Evolutionary conservation across 192 early-diverging fungal genomes (phyloP).

Genomic region (Umbelopsis sp.): DNA sequence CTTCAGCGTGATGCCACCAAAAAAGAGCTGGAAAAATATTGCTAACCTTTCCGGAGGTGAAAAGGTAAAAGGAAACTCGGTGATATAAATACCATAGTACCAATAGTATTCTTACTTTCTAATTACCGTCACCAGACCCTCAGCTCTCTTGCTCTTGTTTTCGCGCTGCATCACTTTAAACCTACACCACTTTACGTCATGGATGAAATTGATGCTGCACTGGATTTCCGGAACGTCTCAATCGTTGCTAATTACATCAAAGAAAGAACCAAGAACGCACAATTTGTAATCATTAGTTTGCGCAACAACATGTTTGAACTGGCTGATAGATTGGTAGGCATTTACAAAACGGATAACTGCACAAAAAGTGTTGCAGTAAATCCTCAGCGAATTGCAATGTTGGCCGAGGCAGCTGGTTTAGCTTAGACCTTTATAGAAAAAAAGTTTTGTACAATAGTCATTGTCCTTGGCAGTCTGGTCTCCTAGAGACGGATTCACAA

Average conservation of each 20-base stretch:
- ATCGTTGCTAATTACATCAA: conserved; percentile 99
- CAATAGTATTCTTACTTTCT: neutral
- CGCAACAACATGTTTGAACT: conserved; percentile 99
- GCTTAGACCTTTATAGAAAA: neutral
- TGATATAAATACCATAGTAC: neutral
- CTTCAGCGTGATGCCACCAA: conserved; percentile 99
- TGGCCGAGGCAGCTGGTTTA: neutral
- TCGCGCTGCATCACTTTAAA: conserved; percentile 99
- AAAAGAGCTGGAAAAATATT: conserved; percentile 99
- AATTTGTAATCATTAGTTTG: conserved; percentile 98
- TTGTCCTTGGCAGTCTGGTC: neutral
- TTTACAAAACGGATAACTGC: conserved; percentile 95
- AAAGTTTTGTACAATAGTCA: neutral
- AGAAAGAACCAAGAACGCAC: conserved; percentile 94
- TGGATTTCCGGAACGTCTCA: conserved; percentile 98
- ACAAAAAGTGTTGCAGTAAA: conserved; percentile 82
- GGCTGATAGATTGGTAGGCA: conserved; percentile 96
- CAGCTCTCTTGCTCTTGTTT: conserved; percentile 97
- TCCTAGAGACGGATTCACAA: conserved; percentile 7
- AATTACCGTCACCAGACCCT: conserved; percentile 65
- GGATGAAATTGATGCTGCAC: conserved; percentile 99
- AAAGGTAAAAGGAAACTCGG: conserved; percentile 67
- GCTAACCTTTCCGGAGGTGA: conserved; percentile 98
- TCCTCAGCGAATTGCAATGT: conserved; percentile 43
- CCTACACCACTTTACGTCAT: conserved; percentile 99